Percentiles rank a stretch among this genome's conserved stretches.
phyloP scores from a whole-genome alignment of 208 protist species.

The Wallacemonas sp. region DNA sequence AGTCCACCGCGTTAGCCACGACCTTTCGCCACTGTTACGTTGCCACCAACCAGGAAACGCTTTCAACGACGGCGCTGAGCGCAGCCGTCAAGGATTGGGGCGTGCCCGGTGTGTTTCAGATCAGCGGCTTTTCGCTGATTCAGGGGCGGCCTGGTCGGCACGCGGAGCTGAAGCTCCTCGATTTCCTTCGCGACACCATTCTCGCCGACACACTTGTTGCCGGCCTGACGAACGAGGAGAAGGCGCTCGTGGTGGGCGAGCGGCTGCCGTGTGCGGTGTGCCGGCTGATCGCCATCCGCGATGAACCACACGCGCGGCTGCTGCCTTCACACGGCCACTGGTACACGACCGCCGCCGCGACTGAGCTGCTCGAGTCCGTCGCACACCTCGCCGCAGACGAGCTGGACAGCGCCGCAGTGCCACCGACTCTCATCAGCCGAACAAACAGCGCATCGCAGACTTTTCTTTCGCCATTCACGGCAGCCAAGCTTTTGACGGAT shows the following conservation, averaged over 20 bases:
- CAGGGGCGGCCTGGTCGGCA: constrained; percentile 34
- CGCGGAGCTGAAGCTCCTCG: constrained; percentile 50
- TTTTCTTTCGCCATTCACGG: too few relatives aligned
- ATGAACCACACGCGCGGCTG: constrained; percentile 30
- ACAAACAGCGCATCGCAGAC: too few relatives aligned
- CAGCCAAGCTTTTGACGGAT: too few relatives aligned
- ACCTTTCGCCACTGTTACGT: constrained; percentile 37
- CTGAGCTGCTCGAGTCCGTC: background rate
- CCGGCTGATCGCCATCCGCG: constrained; percentile 31
- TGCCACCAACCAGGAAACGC: constrained; percentile 48
- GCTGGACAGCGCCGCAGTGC: too few relatives aligned
- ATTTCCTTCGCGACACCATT: constrained; percentile 21
- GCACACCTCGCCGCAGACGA: too few relatives aligned
- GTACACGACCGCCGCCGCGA: constrained; percentile 31
- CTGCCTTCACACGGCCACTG: constrained; percentile 52
- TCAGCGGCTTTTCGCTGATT: constrained; percentile 35
- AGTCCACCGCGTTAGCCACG: too few relatives aligned
- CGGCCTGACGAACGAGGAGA: constrained; percentile 11
- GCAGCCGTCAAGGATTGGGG: constrained; percentile 31
- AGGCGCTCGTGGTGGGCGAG: constrained; percentile 40
- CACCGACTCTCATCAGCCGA: too few relatives aligned
- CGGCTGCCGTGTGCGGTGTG: constrained; percentile 45
- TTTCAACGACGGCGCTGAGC: constrained; percentile 25
- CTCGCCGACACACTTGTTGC: background rate
- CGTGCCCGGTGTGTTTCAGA: constrained; percentile 34